These are phyloP conservation scores for Phylloporus sp. DNA, from an alignment of 768 basidiomycete species.

Conservation along the genomic window DNA sequence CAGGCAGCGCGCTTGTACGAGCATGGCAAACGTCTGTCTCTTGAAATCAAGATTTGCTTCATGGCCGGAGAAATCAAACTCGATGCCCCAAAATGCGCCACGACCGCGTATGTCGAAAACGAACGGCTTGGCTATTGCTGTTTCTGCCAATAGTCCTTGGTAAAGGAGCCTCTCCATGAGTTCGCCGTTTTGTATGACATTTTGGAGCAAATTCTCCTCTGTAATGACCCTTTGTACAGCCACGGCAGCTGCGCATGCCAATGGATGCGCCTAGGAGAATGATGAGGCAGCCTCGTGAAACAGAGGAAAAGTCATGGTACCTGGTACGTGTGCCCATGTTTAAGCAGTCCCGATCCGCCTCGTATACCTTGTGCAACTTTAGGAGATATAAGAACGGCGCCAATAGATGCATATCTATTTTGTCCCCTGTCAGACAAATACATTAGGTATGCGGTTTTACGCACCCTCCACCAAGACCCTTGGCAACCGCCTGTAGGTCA, in stretches of 20 bases:
- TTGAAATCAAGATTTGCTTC: slow-evolving; percentile 47
- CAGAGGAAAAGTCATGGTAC: slow-evolving; percentile 27
- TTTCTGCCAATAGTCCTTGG: slow-evolving; percentile 49
- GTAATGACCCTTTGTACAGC: slow-evolving; percentile 75
- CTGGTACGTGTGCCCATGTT: slow-evolving; percentile 86
- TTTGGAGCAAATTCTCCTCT: slow-evolving; percentile 65
- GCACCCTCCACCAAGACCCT: slow-evolving; percentile 86
- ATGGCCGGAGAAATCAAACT: slow-evolving; percentile 62
- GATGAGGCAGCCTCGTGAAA: not conserved
- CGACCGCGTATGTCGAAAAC: slow-evolving; percentile 79
- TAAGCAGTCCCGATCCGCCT: slow-evolving; percentile 65
- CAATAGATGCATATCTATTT: slow-evolving; percentile 71
- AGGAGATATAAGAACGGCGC: slow-evolving; percentile 73
- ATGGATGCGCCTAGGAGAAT: slow-evolving; percentile 54
- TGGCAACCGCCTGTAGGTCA: slow-evolving; percentile 85
- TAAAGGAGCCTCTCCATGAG: slow-evolving; percentile 54
- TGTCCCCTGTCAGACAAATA: slow-evolving; percentile 4
- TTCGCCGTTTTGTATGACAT: slow-evolving; percentile 54
- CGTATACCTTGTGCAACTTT: slow-evolving; percentile 66
- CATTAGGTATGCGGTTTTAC: slow-evolving; percentile 16
- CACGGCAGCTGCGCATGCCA: slow-evolving; percentile 73
- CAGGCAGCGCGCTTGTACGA: slow-evolving; percentile 65
- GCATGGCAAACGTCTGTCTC: slow-evolving; percentile 55
- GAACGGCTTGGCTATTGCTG: slow-evolving; percentile 56
- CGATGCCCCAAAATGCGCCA: slow-evolving; percentile 80